Base-by-base conservation (phyloP, 2,329 filamentous ascomycete genomes). In the Daldinia eschscholtzii region DNA sequence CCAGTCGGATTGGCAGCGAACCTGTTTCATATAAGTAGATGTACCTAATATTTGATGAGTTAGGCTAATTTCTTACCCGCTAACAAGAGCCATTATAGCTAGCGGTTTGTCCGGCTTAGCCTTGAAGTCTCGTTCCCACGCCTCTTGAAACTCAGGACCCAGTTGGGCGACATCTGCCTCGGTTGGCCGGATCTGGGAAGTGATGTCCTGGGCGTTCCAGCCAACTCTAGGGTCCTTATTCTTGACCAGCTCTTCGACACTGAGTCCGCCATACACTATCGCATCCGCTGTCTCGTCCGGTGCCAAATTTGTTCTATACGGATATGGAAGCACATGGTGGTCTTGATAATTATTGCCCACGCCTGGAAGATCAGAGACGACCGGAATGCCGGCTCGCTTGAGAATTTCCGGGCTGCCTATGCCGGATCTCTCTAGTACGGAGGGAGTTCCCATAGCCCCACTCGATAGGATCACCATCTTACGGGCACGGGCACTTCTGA, bases 361-460 rank as follows among this genome's bases (percentile, higher is more conserved):
- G 13, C 82, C 82, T 1, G 81, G 80, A 10, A 86, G 72, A 61
- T 84, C 78, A 13, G 80, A 76, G 3, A 84, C 72, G 5, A 80
- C 73, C 2, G 57, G 39, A 6, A 73, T 57, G 6, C 65, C 66
- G 7, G 81, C 78, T 88, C 23, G 53, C 6, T 57, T 57, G 2
- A 57, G 78, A n/a, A 87, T 75, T 15, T 81, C 76, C 6, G 80
- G 78, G 44, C 82, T 79, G 33, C 83, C 84, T 4, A 88, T 74
- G 30, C 85, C 85, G 10, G 85, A 87, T 33, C 85, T 79, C 73
- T 87, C 84, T 0, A 88, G 80, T n/a, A 87, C 78, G 3, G 78
- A 73, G 4, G 83, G 83, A 3, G 80, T 82, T 7, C 80, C 80
- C 30, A 82, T 77, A 0, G 83, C 78, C 20, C 83, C 83, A 12